Evolutionary conservation across 768 basidiomycete species (phyloP), one percentile per base, ranked within the genome.

Genomic region (Collybiopsis luxurians): DNA sequence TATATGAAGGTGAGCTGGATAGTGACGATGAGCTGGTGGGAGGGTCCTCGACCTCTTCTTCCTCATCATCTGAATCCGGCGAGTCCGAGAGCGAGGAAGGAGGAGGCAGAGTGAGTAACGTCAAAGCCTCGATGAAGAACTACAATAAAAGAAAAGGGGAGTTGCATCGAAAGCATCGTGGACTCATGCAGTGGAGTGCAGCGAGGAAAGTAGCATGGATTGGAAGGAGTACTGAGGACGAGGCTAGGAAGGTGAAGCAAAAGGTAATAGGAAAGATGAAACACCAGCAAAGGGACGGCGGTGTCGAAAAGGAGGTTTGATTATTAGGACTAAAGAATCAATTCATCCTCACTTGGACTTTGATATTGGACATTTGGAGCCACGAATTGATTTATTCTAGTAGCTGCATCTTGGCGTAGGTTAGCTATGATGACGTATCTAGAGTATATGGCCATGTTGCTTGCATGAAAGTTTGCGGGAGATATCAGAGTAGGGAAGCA

Each of bases 111-210:
- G 24, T 66, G 34, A 53, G 39, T 17, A 68, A 68, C 15, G 53
- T 65, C 3, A 51, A 71, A 9, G 64, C 63, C 26, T 70, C 70
- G 59, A 50, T 79, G 31, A 75, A 74, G 64, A 66, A 77, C n/a
- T 80, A 72, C 67, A 71, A 70, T 57, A 69, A 73, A 61, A 70
- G 73, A 49, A 71, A 78, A 60, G 70, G 70, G 39, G 75, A 79
- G 61, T 64, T 81, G 57, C 78, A 79, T 62, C 67, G 74, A 46
- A 79, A 83, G 61, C 80, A 88, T 63, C 77, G 82, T 4, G 85
- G 86, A 2, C 66, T 88, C 47, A 84, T 86, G 82, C 85, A 86
- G 67, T 79, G 79, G 69, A 79, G 80, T 59, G 76, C 75, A 6
- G 75, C 74, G 54, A 72, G 86, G 54, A 85, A 84, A 17, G 72